phyloP scores from a whole-genome alignment of 1,139 yeast genomes.

The Scheffersomyces quercinus region DNA sequence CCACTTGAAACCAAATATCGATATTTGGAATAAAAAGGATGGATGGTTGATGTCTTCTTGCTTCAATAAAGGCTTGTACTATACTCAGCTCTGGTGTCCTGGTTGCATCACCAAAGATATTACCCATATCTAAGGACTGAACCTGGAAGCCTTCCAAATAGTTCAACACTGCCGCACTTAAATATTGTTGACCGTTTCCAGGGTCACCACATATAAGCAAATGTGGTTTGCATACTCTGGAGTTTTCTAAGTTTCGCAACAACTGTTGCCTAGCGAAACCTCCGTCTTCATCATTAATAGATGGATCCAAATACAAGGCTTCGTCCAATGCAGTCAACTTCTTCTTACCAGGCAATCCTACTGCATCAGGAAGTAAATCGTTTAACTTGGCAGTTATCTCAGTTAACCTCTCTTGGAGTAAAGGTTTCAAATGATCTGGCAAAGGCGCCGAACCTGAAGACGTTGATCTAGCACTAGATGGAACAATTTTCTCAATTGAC shows the following conservation, averaged over 20 bases:
- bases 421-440: slow-evolving; percentile 69
- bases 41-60: slow-evolving; percentile 87
- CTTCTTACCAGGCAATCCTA: slow-evolving; percentile 33
- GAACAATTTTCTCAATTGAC: slow-evolving; percentile 84
- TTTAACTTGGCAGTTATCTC: slow-evolving; percentile 52
- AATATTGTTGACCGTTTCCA: slow-evolving; percentile 90
- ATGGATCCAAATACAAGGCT: slow-evolving; percentile 63
- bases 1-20: slow-evolving; percentile 72
- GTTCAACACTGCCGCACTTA: slow-evolving; percentile 81
- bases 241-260: slow-evolving; percentile 55
- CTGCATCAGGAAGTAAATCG: slow-evolving; percentile 60
- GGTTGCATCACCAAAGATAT: slow-evolving; percentile 76
- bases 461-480: slow-evolving; percentile 87
- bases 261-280: slow-evolving; percentile 71
- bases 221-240: slow-evolving; percentile 83
- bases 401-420: slow-evolving; percentile 52
- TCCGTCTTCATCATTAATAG: slow-evolving; percentile 57
- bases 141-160: slow-evolving; percentile 88
- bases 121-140: slow-evolving; percentile 80
- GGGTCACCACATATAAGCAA: slow-evolving; percentile 67
- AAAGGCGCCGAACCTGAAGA: slow-evolving; percentile 75
- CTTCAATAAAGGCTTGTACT: slow-evolving; percentile 85
- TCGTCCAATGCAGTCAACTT: slow-evolving; percentile 65
- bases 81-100: slow-evolving; percentile 83
- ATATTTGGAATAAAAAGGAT: slow-evolving; percentile 82